Conservation (phyloP, 305 asterid genomes). For the Fraxinus platypoda region DNA sequence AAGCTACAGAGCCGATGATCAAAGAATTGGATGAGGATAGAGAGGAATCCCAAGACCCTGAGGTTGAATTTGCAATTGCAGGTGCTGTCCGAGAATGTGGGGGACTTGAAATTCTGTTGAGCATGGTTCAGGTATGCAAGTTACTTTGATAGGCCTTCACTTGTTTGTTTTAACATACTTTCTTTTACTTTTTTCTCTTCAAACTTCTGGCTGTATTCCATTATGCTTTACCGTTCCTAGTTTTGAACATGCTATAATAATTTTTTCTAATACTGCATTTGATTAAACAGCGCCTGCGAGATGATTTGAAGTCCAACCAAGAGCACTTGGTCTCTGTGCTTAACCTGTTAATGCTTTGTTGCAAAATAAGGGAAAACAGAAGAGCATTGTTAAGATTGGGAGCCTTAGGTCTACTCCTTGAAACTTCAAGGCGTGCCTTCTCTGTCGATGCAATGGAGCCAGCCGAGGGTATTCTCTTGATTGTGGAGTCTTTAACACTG, state of each 20-base stretch:
- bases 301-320: constrained; percentile 89
- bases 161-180: constrained; percentile 9
- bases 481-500: constrained; percentile 91
- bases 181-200: not conserved
- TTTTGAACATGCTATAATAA: not conserved
- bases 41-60: constrained; percentile 99
- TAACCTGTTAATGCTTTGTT: constrained; percentile 90
- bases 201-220: constrained; percentile 5
- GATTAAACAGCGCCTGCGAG: constrained; percentile 72
- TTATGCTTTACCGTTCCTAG: not conserved
- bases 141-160: constrained; percentile 9
- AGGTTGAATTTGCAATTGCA: constrained; percentile 95
- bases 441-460: constrained; percentile 98
- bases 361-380: constrained; percentile 92
- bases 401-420: constrained; percentile 87
- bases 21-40: constrained; percentile 97
- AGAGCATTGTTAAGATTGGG: constrained; percentile 78
- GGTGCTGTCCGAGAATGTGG: constrained; percentile 97
- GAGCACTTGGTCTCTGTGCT: constrained; percentile 92
- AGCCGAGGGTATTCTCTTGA: constrained; percentile 94
- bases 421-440: constrained; percentile 98
- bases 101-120: constrained; percentile 86
- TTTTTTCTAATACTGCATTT: constrained; percentile 22
- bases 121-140: constrained; percentile 82
- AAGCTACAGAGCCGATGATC: constrained; percentile 99